These are phyloP conservation scores for Podospora comata DNA, from an alignment of 495 filamentous ascomycete species.

Conservation along the genomic window DNA sequence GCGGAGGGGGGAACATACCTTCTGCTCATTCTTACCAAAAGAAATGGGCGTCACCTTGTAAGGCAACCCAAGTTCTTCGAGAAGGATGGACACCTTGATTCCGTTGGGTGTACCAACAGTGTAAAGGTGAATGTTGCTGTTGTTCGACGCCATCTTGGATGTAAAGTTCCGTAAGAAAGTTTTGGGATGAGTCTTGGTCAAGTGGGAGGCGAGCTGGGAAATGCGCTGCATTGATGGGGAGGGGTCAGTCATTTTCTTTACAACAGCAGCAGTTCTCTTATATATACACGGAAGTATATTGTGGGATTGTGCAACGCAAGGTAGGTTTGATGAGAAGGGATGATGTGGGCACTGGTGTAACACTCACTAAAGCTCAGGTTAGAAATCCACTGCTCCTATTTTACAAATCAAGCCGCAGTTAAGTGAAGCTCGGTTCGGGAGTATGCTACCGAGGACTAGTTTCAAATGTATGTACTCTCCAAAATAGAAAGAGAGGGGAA, in stretches of 20 bases:
- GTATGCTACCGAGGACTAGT: background rate
- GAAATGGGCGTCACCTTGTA: constrained; percentile 69
- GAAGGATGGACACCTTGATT: constrained; percentile 78
- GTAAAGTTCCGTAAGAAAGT: background rate
- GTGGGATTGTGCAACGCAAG: background rate
- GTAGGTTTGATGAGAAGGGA: background rate
- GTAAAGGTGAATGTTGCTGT: constrained; percentile 46
- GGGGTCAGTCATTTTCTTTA: background rate
- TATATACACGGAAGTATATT: background rate
- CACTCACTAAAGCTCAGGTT: background rate
- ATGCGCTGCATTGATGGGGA: constrained; percentile 10
- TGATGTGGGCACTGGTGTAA: background rate
- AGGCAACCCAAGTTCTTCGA: constrained; percentile 79
- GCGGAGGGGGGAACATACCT: background rate
- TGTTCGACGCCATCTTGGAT: constrained; percentile 22
- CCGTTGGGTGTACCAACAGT: constrained; percentile 67
- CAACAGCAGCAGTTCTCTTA: background rate
- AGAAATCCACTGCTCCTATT: background rate
- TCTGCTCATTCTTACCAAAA: constrained; percentile 71
- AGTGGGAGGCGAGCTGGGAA: constrained; percentile 16
- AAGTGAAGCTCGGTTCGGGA: background rate
- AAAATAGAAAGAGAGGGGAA: background rate
- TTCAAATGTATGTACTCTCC: background rate
- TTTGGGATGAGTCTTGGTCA: constrained; percentile 6
- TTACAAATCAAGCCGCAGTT: background rate